Evolutionary conservation across 306 rosid species (phyloP).

Genomic region (Pterocarpus macrocarpus): DNA sequence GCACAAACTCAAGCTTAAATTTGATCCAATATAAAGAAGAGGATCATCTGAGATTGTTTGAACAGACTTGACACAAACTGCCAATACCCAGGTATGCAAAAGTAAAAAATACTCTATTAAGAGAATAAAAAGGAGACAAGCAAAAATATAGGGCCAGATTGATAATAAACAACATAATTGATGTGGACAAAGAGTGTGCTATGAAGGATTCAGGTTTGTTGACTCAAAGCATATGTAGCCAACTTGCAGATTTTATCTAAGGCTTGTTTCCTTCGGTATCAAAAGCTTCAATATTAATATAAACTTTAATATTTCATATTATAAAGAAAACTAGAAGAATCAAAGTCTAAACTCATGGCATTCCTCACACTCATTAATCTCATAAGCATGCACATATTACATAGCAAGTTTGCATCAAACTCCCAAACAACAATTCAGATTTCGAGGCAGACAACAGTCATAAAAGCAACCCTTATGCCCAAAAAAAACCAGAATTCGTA

Average conservation of each 20-base stretch:
- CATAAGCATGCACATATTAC: conserved; percentile 11
- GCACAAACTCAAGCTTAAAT: conserved; percentile 25
- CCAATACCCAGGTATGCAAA: not conserved
- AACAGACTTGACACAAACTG: not conserved
- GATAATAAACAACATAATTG: conserved; percentile 23
- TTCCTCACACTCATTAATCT: not conserved
- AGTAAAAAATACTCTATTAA: not conserved
- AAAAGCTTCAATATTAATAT: conserved; percentile 22
- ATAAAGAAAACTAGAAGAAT: not conserved
- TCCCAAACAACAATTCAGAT: not conserved
- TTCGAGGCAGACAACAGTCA: not conserved
- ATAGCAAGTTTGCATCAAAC: conserved; percentile 27
- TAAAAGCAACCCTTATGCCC: not conserved
- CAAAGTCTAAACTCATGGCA: not conserved
- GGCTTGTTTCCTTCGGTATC: not conserved
- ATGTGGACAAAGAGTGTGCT: not conserved
- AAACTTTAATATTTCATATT: not conserved
- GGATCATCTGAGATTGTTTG: conserved; percentile 8
- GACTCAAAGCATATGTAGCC: conserved; percentile 13
- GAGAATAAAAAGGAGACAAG: conserved; percentile 9
- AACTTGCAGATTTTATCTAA: conserved; percentile 11
- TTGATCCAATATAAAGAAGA: not conserved
- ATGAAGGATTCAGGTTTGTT: conserved; percentile 17
- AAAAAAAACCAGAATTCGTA: conserved; percentile 13
- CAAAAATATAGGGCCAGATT: not conserved